Evolutionary conservation across 495 filamentous ascomycete genomes (phyloP).

Genomic region (Penicillium canescens): DNA sequence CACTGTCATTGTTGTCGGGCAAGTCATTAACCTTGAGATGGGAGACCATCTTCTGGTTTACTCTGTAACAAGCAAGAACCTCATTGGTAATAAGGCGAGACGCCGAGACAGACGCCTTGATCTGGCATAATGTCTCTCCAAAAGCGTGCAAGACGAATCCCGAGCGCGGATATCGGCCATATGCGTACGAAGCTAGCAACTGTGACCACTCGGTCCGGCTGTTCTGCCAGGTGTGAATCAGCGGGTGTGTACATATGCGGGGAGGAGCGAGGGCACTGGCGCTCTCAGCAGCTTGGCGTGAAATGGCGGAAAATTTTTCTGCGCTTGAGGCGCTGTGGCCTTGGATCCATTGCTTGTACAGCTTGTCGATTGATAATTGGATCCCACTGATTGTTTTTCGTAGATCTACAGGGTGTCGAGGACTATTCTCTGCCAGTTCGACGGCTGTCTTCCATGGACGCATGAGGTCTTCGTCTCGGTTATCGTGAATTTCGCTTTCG

Average conservation of each 20-base stretch:
- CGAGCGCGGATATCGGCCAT: conserved; percentile 40
- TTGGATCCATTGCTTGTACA: conserved; percentile 21
- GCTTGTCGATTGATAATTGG: conserved; percentile 8
- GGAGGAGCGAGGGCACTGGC: conserved; percentile 24
- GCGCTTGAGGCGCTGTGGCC: conserved; percentile 2
- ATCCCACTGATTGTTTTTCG: conserved; percentile 22
- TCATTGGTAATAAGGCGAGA: conserved; percentile 30
- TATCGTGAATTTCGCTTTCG: conserved; percentile 13
- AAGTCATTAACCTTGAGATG: conserved; percentile 23
- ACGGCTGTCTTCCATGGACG: conserved; percentile 39
- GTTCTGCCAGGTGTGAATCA: conserved; percentile 44
- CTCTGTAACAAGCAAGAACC: conserved; percentile 30
- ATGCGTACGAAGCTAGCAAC: conserved; percentile 63
- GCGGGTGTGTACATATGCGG: conserved; percentile 37
- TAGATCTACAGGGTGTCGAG: conserved; percentile 24
- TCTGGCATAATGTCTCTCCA: conserved; percentile 59
- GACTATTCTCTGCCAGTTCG: conserved; percentile 27
- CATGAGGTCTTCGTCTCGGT: conserved; percentile 52
- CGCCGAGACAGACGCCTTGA: conserved; percentile 53
- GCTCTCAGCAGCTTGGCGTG: conserved; percentile 22
- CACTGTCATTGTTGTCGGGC: conserved; percentile 14
- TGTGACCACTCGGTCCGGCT: conserved; percentile 38
- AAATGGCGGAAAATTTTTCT: conserved; percentile 22
- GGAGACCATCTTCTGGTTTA: conserved; percentile 34
- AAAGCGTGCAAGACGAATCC: conserved; percentile 64